These are phyloP conservation scores for Chimonanthus salicifolius DNA, from an alignment of 164 flowering plant species.

Conservation along the genomic window DNA sequence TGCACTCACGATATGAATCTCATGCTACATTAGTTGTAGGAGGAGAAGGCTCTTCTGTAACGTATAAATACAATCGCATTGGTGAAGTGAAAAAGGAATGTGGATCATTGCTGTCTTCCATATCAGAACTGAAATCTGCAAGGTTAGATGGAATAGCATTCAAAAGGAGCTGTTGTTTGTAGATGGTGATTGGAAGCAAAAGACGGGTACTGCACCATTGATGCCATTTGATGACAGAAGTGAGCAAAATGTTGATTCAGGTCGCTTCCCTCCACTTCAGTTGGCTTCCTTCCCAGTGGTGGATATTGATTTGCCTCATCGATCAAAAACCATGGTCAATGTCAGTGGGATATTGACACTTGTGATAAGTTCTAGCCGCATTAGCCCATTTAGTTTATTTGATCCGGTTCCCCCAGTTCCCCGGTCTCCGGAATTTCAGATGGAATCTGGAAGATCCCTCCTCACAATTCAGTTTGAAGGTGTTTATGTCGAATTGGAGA, in stretches of 20 bases:
- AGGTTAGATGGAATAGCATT: constrained; percentile 21
- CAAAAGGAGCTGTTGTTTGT: constrained; percentile 38
- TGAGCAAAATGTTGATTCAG: constrained; percentile 6
- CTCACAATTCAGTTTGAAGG: constrained; percentile 59
- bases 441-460: constrained; percentile 47
- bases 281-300: constrained; percentile 63
- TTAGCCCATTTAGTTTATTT: too few relatives aligned
- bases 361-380: constrained; percentile 22
- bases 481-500: constrained; percentile 51
- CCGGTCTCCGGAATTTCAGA: constrained; percentile 35
- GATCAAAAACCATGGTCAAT: constrained; percentile 33
- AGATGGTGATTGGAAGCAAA: constrained; percentile 75
- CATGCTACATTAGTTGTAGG: neutral
- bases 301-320: constrained; percentile 35
- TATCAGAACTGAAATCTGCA: constrained; percentile 38
- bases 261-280: constrained; percentile 25
- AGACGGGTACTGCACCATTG: constrained; percentile 37
- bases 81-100: constrained; percentile 63
- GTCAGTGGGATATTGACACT: constrained; percentile 55
- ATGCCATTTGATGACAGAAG: constrained; percentile 48
- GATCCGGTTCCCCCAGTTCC: neutral
- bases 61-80: constrained; percentile 37
- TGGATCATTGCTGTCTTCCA: constrained; percentile 35
- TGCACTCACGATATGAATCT: constrained; percentile 6
- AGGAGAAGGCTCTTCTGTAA: constrained; percentile 18